Percentiles rank a stretch among this genome's conserved stretches.
phyloP scores from a whole-genome alignment of 805 yeast genomes.

The Cyberlindnera samutprakarnensis region DNA sequence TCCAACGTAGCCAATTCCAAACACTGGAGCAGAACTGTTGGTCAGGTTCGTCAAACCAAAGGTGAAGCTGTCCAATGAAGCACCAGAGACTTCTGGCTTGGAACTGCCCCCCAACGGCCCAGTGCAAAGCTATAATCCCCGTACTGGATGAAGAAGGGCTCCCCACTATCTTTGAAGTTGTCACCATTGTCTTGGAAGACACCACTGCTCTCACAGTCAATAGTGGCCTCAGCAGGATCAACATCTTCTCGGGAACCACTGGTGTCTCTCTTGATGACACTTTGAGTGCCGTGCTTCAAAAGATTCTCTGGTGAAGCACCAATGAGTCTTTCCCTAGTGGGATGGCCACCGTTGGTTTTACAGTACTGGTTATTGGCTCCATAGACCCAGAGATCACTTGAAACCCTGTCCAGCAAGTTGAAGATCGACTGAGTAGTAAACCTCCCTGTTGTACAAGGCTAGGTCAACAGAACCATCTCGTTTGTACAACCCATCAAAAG shows the following conservation, averaged over 20 bases:
- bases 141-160: constrained; percentile 33
- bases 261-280: no score
- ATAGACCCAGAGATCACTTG: constrained; percentile 29
- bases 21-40: constrained; percentile 52
- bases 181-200: constrained; percentile 21
- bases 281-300: no score
- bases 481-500: neutral
- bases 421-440: constrained; percentile 8
- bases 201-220: constrained; percentile 6
- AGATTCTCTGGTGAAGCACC: constrained; percentile 6
- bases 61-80: constrained; percentile 40
- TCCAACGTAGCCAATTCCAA: constrained; percentile 18
- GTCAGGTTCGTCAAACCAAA: constrained; percentile 62
- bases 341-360: no score
- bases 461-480: constrained; percentile 3
- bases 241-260: no score
- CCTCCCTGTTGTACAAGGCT: constrained; percentile 4
- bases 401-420: constrained; percentile 26
- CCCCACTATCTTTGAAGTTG: constrained; percentile 19
- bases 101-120: constrained; percentile 63
- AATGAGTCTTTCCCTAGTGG: constrained; percentile 2
- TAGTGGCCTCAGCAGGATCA: constrained; percentile 1
- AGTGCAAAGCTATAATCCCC: constrained; percentile 41
- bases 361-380: constrained; percentile 24
- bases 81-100: constrained; percentile 34